Evolutionary conservation across 140 eudicot species (phyloP).

Genomic region (Artemisia princeps): DNA sequence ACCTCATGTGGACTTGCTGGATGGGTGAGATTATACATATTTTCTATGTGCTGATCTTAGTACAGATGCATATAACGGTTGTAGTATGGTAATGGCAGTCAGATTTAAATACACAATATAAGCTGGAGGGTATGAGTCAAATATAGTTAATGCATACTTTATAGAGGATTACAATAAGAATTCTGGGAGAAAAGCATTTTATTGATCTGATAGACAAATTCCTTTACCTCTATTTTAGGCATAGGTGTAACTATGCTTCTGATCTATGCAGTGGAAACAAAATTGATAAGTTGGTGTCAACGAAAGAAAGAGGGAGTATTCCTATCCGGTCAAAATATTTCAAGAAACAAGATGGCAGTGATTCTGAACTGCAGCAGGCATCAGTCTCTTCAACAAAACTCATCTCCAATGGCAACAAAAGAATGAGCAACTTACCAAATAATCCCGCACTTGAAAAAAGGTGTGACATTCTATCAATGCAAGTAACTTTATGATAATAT

Average conservation of each 20-base stretch:
- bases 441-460: constrained; percentile 36
- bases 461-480: constrained; percentile 24
- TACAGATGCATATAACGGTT: background rate
- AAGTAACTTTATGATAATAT: constrained; percentile 4
- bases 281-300: constrained; percentile 24
- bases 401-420: constrained; percentile 26
- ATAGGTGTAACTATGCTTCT: constrained; percentile 19
- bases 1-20: constrained; percentile 19
- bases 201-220: constrained; percentile 7
- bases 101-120: background rate
- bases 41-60: constrained; percentile 1
- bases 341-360: constrained; percentile 34
- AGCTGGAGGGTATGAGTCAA: background rate
- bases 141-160: background rate
- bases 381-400: constrained; percentile 34
- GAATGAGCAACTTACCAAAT: constrained; percentile 20
- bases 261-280: constrained; percentile 40
- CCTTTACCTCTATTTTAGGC: background rate
- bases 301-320: constrained; percentile 29
- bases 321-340: constrained; percentile 36
- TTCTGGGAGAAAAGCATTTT: constrained; percentile 1
- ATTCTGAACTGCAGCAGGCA: constrained; percentile 36
- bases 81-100: background rate
- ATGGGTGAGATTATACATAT: constrained; percentile 34
- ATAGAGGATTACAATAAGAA: background rate